phyloP scores from a whole-genome alignment of 2,329 filamentous ascomycete genomes.

The Alternaria rosae region DNA sequence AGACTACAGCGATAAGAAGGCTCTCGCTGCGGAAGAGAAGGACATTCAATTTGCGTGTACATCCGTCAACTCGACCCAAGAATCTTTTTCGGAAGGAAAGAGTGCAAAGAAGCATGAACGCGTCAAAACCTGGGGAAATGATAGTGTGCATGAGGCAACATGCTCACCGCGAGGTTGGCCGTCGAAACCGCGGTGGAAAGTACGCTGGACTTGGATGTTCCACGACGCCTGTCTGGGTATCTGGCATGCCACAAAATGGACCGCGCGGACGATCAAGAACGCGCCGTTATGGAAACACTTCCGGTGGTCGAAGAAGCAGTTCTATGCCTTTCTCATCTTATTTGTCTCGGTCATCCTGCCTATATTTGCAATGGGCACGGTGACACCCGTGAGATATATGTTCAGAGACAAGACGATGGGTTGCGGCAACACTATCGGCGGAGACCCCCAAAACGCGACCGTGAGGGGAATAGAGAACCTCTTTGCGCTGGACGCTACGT shows the following conservation, averaged over 20 bases:
- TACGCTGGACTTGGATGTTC: conserved; percentile 2
- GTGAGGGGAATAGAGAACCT: conserved; percentile 34
- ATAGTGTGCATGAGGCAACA: background rate
- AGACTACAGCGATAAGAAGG: background rate
- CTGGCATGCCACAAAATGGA: background rate
- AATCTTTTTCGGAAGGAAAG: background rate
- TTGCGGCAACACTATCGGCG: conserved; percentile 16
- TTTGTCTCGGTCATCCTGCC: conserved; percentile 14
- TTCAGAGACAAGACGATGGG: conserved; percentile 23
- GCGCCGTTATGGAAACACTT: conserved; percentile 4
- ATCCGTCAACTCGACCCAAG: background rate
- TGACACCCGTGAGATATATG: conserved; percentile 11
- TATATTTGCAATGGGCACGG: conserved; percentile 14
- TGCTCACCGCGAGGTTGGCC: background rate
- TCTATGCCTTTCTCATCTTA: conserved; percentile 18
- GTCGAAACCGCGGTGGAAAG: background rate
- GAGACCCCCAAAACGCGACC: conserved; percentile 20
- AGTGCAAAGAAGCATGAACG: background rate
- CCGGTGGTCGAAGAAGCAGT: conserved; percentile 16
- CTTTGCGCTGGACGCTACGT: conserved; percentile 39
- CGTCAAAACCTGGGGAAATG: conserved; percentile 13
- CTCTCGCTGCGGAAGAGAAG: background rate
- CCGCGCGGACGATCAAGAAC: background rate
- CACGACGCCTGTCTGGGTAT: background rate
- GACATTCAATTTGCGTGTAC: background rate